Evolutionary conservation across 768 basidiomycete species (phyloP).

Genomic region (Kwoniella shandongensis): DNA sequence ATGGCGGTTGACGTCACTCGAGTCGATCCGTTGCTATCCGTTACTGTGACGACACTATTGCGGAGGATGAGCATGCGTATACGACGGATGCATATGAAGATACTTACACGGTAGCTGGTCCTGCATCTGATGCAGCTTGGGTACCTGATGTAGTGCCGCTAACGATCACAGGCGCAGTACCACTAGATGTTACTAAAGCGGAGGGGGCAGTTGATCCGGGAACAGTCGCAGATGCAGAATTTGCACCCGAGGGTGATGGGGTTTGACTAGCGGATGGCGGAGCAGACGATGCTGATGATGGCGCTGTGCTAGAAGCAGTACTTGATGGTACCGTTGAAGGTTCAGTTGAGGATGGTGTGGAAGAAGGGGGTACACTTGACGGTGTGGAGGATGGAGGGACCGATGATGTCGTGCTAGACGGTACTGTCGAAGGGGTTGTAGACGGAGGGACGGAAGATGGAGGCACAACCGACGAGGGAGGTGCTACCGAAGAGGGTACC

Average conservation of each 20-base stretch:
- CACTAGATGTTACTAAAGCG: slow-evolving; percentile 6
- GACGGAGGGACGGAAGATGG: no score
- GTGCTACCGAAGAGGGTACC: no score
- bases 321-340: slow-evolving; percentile 13
- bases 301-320: slow-evolving; percentile 1
- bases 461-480: no score
- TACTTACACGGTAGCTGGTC: not conserved
- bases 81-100: no score
- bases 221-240: no score
- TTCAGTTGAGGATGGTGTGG: slow-evolving; percentile 8
- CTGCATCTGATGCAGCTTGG: no score
- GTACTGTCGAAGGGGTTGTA: no score
- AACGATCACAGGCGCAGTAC: slow-evolving; percentile 6
- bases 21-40: slow-evolving; percentile 21
- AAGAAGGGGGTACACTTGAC: slow-evolving; percentile 15
- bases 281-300: slow-evolving; percentile 7
- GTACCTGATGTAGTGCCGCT: not conserved
- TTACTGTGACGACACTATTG: slow-evolving; percentile 22
- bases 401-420: no score
- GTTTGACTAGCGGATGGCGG: slow-evolving; percentile 9
- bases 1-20: slow-evolving; percentile 22
- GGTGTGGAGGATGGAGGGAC: not conserved
- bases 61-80: no score
- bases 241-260: no score
- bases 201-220: no score